Base-by-base conservation (phyloP, 306 rosid genomes). In the Acmispon strigosus region DNA sequence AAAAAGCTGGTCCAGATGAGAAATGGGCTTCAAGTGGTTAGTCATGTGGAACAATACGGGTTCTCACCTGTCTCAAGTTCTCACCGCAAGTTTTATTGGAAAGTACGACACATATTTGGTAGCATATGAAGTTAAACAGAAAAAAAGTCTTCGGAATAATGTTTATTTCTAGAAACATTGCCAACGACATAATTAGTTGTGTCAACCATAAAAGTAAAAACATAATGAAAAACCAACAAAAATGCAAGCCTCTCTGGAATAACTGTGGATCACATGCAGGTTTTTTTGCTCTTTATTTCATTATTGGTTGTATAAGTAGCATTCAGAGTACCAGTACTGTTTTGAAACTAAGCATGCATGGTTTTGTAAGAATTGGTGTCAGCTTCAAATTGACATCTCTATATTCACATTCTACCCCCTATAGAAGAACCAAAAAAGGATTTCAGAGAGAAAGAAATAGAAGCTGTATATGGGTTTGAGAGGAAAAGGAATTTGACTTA, bases 361-460 rank as follows among this genome's bases (percentile, higher is more conserved):
- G 52, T 77, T 80, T 61, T 61, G 71, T 64, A 74, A 55, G 73
- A 80, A 74, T 56, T 69, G 12, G n/a, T 50, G 36, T 74, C 77
- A 62, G 76, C 43, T 45, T 70, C 53, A 76, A 48, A 43, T 44
- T 56, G 79, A 75, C 65, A 65, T 54, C 44, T 27, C 13, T 32
- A 27, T 72, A 72, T 65, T 72, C 51, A 65, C 69, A 65, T 57
- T 36, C 55, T 42, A 24, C 18, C 50, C 63, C 58, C 16, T 29
- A 10, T 70, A 17, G 42, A 54, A 57, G 67, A 76, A 65, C 66
- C 48, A 57, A 12, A 50, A 24, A 72, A 22, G 59, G 36, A 24
- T 29, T 34, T 63, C 18, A 27, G 13, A 34, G 18, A 44, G 24
- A 75, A 72, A 45, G 45, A 66, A 77, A 19, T 15, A 34, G 56